A percentile compares a stretch with the other conserved stretches of the same genome.
Evolutionary conservation across 768 basidiomycete species (phyloP).

Genomic region (Naganishia friedmannii): DNA sequence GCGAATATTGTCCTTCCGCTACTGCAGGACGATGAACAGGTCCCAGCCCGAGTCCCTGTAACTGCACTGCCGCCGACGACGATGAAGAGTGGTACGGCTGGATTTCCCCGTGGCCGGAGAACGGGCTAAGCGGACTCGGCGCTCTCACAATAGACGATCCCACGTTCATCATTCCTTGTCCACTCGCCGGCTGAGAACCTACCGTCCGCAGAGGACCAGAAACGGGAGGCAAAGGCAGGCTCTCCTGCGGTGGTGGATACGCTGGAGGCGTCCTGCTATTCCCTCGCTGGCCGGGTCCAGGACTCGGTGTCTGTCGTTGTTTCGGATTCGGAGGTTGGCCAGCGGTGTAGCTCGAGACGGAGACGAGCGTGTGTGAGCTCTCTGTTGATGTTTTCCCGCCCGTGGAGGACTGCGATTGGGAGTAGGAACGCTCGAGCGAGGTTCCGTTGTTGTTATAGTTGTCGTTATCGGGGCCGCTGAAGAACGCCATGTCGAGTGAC

Average conservation of each 20-base stretch:
- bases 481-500: conserved; percentile 20
- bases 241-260: not conserved
- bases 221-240: not conserved
- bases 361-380: conserved; percentile 5
- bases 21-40: not conserved
- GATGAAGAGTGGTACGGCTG: not conserved
- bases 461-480: not conserved
- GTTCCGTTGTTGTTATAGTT: not conserved
- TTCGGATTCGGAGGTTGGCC: too few relatives aligned
- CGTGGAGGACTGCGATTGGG: not conserved
- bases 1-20: not conserved
- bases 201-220: too few relatives aligned
- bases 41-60: conserved; percentile 6
- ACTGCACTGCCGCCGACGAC: not conserved
- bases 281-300: not conserved
- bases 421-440: not conserved
- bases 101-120: conserved; percentile 12
- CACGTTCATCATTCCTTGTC: too few relatives aligned
- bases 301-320: not conserved
- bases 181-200: too few relatives aligned
- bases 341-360: not conserved
- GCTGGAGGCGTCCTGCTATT: not conserved
- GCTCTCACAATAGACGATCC: not conserved
- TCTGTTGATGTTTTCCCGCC: conserved; percentile 1
- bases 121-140: conserved; percentile 21